Evolutionary conservation across 306 rosid genomes (phyloP).

Genomic region (Cucurbita maxima): DNA sequence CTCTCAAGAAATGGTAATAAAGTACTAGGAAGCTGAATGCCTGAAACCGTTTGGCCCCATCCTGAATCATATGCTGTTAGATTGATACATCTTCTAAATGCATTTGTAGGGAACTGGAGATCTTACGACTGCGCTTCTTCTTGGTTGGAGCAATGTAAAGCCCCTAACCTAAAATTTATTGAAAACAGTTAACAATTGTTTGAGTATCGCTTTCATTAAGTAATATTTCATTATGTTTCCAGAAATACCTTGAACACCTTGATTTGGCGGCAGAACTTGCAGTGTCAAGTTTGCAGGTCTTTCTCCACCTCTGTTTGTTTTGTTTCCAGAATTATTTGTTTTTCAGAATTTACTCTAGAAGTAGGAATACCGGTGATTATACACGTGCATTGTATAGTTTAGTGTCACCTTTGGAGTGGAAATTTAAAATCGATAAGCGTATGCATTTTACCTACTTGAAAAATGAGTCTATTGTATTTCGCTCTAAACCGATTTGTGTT

Average conservation of each 20-base stretch:
- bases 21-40: neutral
- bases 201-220: neutral
- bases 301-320: neutral
- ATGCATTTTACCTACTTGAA: neutral
- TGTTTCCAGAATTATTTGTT: neutral
- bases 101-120: constrained; percentile 78
- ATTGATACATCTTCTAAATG: constrained; percentile 2
- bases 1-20: neutral
- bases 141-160: constrained; percentile 90
- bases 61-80: neutral
- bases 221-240: constrained; percentile 10
- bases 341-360: neutral
- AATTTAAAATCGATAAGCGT: neutral
- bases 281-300: constrained; percentile 77
- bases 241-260: constrained; percentile 65
- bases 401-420: neutral
- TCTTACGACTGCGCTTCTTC: constrained; percentile 75
- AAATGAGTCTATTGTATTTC: neutral
- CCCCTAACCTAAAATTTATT: constrained; percentile 11
- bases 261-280: constrained; percentile 76
- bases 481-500: neutral
- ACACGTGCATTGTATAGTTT: neutral
- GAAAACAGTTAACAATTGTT: constrained; percentile 3
- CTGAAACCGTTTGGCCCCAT: neutral
- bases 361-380: neutral